Base-by-base conservation (phyloP, 345 rosid species). In the Camelina neglecta region DNA sequence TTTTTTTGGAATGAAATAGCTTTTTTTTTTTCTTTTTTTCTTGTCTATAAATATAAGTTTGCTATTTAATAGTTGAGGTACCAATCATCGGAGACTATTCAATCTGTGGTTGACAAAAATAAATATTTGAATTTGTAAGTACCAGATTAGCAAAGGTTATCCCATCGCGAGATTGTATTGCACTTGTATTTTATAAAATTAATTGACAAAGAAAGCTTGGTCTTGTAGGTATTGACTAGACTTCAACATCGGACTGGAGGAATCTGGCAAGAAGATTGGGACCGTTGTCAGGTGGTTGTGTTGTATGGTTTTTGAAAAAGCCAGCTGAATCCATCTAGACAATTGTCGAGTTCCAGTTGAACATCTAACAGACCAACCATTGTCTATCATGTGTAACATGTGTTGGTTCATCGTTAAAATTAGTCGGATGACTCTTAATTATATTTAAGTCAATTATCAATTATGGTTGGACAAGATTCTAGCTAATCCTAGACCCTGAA, bases 11-110 rank as follows among this genome's bases (percentile, higher is more conserved):
- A 35, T 35, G 9, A 35, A 35, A 1, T 29, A 29, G 31, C 31
- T 29, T 29, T 29, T 8, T 7, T 33, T 31, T 31, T 31, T 31
- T 31, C 33, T 26, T 6, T 35, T 35, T 35, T 7, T 7, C 11
- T 44, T 49, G 15, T 67, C 60, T 65, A 31, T 31, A 31, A 36
- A 53, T 67, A 36, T 13, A 67, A 2, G 10, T 38, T 51, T 39
- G 29, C 61, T 21, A 21, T 35, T 35, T 1, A 29, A 35, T 35
- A 35, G 38, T 7, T 35, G 38, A 35, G 24, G 54, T 42, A 12
- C 12, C 60, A 55, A 49, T 49, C 11, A 16, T 55, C n/a, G 5
- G 9, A 55, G 60, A 24, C 8, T 24, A 35, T 1, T 35, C 38
- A 1, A 35, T 35, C 38, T 2, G 38, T 35, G 38, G 38, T 35